Evolutionary conservation across 2,329 filamentous ascomycete species (phyloP).

Genomic region (Colletotrichum echinochloae): DNA sequence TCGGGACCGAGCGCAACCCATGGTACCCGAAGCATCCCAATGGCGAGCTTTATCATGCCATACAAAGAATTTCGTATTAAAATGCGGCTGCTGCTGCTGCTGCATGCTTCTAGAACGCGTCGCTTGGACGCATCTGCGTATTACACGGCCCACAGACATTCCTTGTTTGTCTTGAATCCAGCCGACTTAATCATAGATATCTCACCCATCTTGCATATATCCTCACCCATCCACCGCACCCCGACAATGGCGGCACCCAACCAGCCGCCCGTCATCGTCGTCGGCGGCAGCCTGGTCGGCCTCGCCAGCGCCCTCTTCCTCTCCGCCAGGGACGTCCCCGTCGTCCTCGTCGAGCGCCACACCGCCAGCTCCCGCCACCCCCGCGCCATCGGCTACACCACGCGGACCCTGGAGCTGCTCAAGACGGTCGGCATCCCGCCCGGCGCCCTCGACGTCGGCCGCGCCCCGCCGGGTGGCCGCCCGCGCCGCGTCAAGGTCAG

Average conservation of each 20-base stretch:
- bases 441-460: neutral
- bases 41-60: no score
- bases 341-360: constrained; percentile 54
- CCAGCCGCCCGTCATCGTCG: constrained; percentile 47
- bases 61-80: no score
- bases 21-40: constrained; percentile 4
- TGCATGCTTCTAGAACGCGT: neutral
- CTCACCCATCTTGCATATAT: neutral
- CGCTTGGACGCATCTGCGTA: neutral
- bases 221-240: no score
- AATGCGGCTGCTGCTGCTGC: neutral
- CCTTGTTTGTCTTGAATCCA: neutral
- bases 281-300: constrained; percentile 55
- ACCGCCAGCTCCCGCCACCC: constrained; percentile 51
- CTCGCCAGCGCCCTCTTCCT: constrained; percentile 54
- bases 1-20: constrained; percentile 5
- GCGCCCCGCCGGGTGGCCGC: constrained; percentile 40
- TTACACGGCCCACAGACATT: neutral
- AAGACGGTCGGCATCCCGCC: constrained; percentile 45
- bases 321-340: constrained; percentile 46
- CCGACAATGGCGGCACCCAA: constrained; percentile 1
- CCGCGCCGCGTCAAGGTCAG: constrained; percentile 43
- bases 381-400: constrained; percentile 52
- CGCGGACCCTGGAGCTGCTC: constrained; percentile 54
- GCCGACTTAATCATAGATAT: neutral